Base-by-base conservation (phyloP, 352 stramenopile species). In the Phytophthora syringae region DNA sequence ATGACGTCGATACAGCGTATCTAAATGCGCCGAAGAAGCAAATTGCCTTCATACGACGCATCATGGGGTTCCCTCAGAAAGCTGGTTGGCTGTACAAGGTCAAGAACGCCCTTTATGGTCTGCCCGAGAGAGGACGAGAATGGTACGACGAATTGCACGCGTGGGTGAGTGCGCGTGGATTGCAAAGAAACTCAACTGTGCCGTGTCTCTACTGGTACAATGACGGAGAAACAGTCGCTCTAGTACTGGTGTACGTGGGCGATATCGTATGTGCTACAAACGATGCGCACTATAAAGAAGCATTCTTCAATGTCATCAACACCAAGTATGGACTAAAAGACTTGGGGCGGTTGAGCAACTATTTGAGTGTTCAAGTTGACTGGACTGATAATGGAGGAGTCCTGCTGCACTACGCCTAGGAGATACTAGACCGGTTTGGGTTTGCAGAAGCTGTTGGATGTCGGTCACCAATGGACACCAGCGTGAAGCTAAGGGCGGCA, bases 81-180 rank as follows among this genome's bases (percentile, higher is more conserved):
- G n/a, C 32, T 13, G 57, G 57, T 12, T 58, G 27, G 36, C 13
- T 58, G 4, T 64, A 52, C 47, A 64, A 58, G 15, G n/a, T n/a
- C n/a, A n/a, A n/a, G n/a, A n/a, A n/a, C n/a, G n/a, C n/a, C n/a
- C n/a, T n/a, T n/a, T n/a, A 57, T 32, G 47, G 47, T 7, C 27
- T 52, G 3, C 47, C 52, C 21, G n/a, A 58, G 21, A 58, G 34
- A 27, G 47, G 47, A 1, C 25, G 37, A 1, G 47, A 64, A 39
- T 52, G 57, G 48, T 45, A 58, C 27, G 27, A 64, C 7, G 28
- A 52, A 3, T 25, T 43, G 1, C 25, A 58, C 12, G 20, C 13
- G 7, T 52, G 45, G 56, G 11, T 64, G 1, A 50, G 9, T 10
- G 25, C 1, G 11, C 28, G 30, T 10, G 51, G 34, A 7, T 9